Evolutionary conservation across 768 basidiomycete genomes (phyloP).

Genomic region (Strobilomyces dryophilus): DNA sequence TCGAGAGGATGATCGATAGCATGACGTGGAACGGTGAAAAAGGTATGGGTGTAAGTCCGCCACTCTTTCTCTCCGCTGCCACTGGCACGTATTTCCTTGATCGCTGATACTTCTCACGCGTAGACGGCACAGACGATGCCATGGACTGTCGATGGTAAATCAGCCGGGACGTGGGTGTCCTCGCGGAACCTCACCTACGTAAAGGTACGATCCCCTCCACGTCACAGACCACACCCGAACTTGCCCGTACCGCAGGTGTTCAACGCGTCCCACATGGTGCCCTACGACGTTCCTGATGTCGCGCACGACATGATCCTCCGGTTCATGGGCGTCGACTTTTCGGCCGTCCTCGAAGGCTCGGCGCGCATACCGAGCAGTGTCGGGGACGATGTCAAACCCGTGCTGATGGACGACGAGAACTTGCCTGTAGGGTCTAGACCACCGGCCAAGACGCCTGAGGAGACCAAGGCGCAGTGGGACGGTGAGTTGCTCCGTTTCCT

Average conservation of each 20-base stretch:
- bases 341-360: slow-evolving; percentile 72
- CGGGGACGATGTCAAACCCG: slow-evolving; percentile 67
- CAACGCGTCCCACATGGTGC: slow-evolving; percentile 96
- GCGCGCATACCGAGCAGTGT: slow-evolving; percentile 79
- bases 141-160: slow-evolving; percentile 70
- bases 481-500: slow-evolving; percentile 40
- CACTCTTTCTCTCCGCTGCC: neutral
- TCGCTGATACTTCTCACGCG: neutral
- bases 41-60: slow-evolving; percentile 71
- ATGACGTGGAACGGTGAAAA: slow-evolving; percentile 83
- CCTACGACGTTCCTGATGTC: slow-evolving; percentile 79
- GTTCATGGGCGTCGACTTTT: slow-evolving; percentile 92
- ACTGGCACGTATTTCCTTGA: neutral
- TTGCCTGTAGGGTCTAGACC: slow-evolving; percentile 34
- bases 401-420: slow-evolving; percentile 46
- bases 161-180: slow-evolving; percentile 89
- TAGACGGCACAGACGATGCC: slow-evolving; percentile 66
- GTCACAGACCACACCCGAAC: too few relatives aligned
- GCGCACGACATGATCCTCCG: slow-evolving; percentile 98
- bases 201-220: slow-evolving; percentile 48
- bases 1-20: slow-evolving; percentile 78
- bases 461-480: slow-evolving; percentile 89
- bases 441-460: slow-evolving; percentile 60
- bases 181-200: slow-evolving; percentile 90
- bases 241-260: slow-evolving; percentile 53